phyloP scores from a whole-genome alignment of 441 rosid species.

The Adansonia gregorii region DNA sequence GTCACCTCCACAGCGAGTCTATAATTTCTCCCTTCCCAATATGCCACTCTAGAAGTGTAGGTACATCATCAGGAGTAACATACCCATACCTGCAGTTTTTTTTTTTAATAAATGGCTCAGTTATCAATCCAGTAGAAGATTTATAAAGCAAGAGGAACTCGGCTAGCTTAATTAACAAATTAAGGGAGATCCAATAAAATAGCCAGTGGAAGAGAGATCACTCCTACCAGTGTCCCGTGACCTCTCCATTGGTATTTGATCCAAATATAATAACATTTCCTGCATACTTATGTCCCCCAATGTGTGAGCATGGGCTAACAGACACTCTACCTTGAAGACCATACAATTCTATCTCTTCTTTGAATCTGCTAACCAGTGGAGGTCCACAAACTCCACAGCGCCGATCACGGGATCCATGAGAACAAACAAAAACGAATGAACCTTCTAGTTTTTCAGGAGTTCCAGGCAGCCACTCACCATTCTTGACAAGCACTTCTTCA shows the following conservation, averaged over 20 bases:
- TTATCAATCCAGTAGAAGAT: background rate
- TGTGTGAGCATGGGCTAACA: conserved; percentile 94
- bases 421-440: conserved; percentile 86
- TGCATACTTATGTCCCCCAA: conserved; percentile 94
- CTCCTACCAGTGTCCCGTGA: conserved; percentile 85
- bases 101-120: background rate
- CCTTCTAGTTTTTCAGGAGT: conserved; percentile 84
- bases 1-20: conserved; percentile 85
- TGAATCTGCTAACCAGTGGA: conserved; percentile 70
- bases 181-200: background rate
- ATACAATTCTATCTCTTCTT: conserved; percentile 75
- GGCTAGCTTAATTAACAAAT: conserved; percentile 15
- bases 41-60: conserved; percentile 77
- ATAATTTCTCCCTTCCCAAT: conserved; percentile 81
- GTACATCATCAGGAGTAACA: conserved; percentile 86
- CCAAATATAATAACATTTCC: conserved; percentile 93
- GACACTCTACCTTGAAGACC: conserved; percentile 86
- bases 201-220: background rate
- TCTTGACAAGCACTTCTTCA: conserved; percentile 96
- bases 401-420: conserved; percentile 88
- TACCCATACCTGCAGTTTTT: conserved; percentile 76
- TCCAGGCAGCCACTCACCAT: conserved; percentile 94
- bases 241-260: conserved; percentile 53
- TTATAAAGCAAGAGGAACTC: background rate
- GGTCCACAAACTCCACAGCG: conserved; percentile 98